phyloP scores from a whole-genome alignment of 208 protist genomes.

The Trypanosoma congolense region DNA sequence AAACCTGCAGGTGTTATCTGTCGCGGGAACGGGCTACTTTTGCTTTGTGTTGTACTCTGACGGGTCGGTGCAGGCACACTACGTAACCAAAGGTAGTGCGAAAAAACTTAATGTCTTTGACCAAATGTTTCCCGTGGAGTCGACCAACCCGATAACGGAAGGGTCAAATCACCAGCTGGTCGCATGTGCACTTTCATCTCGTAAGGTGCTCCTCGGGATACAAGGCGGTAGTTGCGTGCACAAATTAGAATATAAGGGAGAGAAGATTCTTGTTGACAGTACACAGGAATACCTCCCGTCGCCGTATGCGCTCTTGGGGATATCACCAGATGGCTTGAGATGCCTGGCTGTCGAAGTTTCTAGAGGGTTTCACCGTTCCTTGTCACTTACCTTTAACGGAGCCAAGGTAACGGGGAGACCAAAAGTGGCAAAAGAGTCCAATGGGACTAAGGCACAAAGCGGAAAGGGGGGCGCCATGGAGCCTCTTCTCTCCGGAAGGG shows the following conservation, averaged over 20 bases:
- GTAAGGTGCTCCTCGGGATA: constrained; percentile 26
- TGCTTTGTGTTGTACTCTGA: constrained; percentile 61
- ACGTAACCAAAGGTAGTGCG: constrained; percentile 32
- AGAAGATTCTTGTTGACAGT: constrained; percentile 16
- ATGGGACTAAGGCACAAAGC: no score
- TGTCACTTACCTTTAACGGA: constrained; percentile 10
- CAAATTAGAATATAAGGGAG: constrained; percentile 33
- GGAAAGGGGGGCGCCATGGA: no score
- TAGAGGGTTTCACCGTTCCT: constrained; percentile 8
- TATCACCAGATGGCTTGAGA: constrained; percentile 18
- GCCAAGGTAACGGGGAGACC: no score
- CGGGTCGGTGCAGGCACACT: constrained; percentile 53
- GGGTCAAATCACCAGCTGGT: constrained; percentile 7
- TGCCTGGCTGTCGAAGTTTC: constrained; percentile 9
- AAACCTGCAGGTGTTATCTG: constrained; percentile 4
- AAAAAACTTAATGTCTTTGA: constrained; percentile 45
- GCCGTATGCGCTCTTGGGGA: constrained; percentile 4
- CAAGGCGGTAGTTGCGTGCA: constrained; percentile 13
- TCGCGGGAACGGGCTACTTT: constrained; percentile 49
- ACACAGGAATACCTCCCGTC: constrained; percentile 16
- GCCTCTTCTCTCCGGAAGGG: no score
- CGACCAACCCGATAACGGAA: background rate
- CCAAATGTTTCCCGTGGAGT: constrained; percentile 27
- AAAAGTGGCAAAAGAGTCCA: no score
- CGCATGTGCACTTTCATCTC: constrained; percentile 26